Evolutionary conservation across 495 filamentous ascomycete species (phyloP), one percentile per base, ranked within the genome.

Genomic region (Penicillium verhagenii): DNA sequence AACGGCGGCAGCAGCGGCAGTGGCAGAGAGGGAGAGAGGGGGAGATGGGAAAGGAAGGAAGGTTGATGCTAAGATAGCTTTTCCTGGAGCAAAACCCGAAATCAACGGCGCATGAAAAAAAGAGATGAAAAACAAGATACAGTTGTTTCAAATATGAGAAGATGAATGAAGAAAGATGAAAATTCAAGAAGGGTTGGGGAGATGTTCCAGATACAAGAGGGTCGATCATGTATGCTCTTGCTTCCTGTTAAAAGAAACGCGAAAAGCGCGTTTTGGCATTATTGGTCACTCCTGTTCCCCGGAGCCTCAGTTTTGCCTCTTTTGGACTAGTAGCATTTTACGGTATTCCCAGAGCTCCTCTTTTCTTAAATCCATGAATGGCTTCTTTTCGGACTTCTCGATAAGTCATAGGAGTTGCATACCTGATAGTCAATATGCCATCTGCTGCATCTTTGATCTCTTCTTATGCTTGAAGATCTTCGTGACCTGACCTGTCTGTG

Each of bases 261-360:
- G 65, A 66, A 68, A 68, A 68, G 58, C 65, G 65, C 65, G 62
- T 68, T 68, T 59, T 53, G 46, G 47, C 53, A 28, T 13, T 47
- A 33, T 47, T n/a, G 54, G 56, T 31, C 37, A 14, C 39, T 54
- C 20, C 39, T 35, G 58, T 13, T 16, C 44, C 33, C 64, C 61
- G 64, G 61, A 56, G 13, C 4, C 52, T 51, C 54, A 63, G 52
- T 65, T 61, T 66, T 61, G 24, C 65, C 63, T 51, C 19, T 59
- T 60, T 28, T 1, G 57, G 54, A 6, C 25, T 63, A 68, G 65
- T 43, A 57, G n/a, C n/a, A n/a, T n/a, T 21, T 13, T 7, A 16
- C 28, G 9, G 28, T 11, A 10, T 31, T 8, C 28, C 9, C 28
- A 31, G 13, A 31, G 28, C 28, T 31, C 7, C 28, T n/a, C n/a